Conservation (phyloP, 345 rosid species). For the Arabis alpina region DNA sequence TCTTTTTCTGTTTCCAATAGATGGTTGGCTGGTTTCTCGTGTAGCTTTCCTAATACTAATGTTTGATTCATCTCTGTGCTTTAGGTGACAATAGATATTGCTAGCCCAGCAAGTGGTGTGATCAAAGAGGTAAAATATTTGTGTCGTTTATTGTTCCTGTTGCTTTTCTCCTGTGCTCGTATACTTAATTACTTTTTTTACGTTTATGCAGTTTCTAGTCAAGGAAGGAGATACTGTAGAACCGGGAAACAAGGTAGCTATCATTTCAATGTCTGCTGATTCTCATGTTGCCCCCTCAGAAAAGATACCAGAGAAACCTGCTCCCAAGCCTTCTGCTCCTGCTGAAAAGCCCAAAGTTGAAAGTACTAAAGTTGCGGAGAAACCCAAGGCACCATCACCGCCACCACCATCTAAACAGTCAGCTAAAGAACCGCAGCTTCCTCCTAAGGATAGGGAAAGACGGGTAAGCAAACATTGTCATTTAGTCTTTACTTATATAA, state of each 20-base stretch:
- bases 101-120: constrained; percentile 87
- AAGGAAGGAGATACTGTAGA: constrained; percentile 98
- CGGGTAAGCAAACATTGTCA: constrained; percentile 57
- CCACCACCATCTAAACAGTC: constrained; percentile 69
- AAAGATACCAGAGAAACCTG: constrained; percentile 53
- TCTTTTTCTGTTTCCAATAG: background rate
- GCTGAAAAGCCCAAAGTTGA: constrained; percentile 59
- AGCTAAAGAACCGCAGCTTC: constrained; percentile 92
- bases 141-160: constrained; percentile 14
- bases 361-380: constrained; percentile 53
- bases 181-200: background rate
- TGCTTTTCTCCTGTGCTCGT: background rate
- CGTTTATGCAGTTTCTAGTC: constrained; percentile 62
- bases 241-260: constrained; percentile 84
- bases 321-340: constrained; percentile 62
- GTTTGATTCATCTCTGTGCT: constrained; percentile 21
- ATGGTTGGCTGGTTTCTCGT: constrained; percentile 3
- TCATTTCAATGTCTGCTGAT: constrained; percentile 86
- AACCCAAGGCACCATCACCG: constrained; percentile 55
- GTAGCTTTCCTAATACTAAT: constrained; percentile 26
- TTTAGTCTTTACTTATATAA: background rate
- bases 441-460: constrained; percentile 98
- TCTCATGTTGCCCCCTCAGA: constrained; percentile 88
- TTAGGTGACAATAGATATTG: constrained; percentile 85
- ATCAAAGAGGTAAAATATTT: constrained; percentile 61